Evolutionary conservation across 108 stramenopile genomes (phyloP), one percentile per base, ranked within the genome.

Genomic region (Nitzschia sp.): DNA sequence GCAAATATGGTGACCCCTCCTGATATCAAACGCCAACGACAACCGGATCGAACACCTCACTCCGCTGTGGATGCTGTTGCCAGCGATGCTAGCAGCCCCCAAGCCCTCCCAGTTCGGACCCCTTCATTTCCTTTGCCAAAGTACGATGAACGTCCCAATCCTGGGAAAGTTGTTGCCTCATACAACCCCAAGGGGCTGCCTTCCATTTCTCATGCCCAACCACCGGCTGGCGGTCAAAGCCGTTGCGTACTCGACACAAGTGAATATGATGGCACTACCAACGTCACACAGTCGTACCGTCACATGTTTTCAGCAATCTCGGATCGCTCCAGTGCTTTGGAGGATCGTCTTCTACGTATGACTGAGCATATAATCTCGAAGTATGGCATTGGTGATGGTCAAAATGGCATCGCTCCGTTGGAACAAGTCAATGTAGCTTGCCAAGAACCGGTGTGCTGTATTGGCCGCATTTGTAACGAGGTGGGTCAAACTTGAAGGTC

Each of bases 221-320:
- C 46, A 11, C 37, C 67, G 10, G 53, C 38, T 1, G 25, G 19
- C 34, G 58, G 69, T 11, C 54, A 69, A 10, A 50, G 37, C 19
- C 39, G 52, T 8, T 75, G 73, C 43, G 57, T 57, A 15, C 41
- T 77, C 24, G 21, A 25, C 9, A 51, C 42, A 25, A 50, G 20
- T 19, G 67, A 76, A 42, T 29, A 61, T 17, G 56, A 72, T 19
- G 63, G 69, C 10, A 73, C 80, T 26, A 3, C 71, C 26, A 83
- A 86, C 65, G 64, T 78, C 6, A 50, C 41, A 12, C 53, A 72
- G 40, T 63, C 75, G 24, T 94, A 92, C 59, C 85, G 95, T 17
- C 91, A 93, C 89, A 96, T 97, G 95, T 97, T 95, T 69, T 91
- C 96, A 0, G 79, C 97, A 10, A 66, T 96, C 40, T 84, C 90